Conservation (phyloP, 108 stramenopile species). For the Nannochloropsis oceanica region DNA sequence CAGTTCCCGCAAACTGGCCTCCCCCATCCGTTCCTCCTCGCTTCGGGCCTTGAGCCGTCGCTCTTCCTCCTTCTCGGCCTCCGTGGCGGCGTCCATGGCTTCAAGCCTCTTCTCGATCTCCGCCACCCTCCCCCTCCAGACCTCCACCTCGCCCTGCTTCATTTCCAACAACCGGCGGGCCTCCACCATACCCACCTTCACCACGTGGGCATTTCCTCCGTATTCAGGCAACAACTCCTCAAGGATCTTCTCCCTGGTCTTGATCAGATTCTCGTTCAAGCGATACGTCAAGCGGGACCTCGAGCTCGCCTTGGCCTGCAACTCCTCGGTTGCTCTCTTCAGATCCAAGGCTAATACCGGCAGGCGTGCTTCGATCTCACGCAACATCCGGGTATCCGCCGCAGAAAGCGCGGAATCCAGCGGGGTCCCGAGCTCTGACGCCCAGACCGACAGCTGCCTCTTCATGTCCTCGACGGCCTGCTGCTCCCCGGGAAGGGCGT, state of each 20-base stretch:
- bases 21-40: slow-evolving; percentile 29
- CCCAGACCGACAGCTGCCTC: not conserved
- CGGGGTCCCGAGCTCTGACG: slow-evolving; percentile 62
- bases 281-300: not conserved
- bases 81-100: slow-evolving; percentile 43
- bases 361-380: not conserved
- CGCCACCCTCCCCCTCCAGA: not conserved
- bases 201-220: not conserved
- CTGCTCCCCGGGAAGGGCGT: not conserved
- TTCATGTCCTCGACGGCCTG: not conserved
- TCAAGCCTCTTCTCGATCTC: slow-evolving; percentile 52
- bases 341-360: not conserved
- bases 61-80: slow-evolving; percentile 34
- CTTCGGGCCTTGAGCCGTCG: slow-evolving; percentile 53
- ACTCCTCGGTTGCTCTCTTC: not conserved
- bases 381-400: slow-evolving; percentile 36
- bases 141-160: slow-evolving; percentile 34
- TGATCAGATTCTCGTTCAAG: slow-evolving; percentile 33
- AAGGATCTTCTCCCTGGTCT: slow-evolving; percentile 36
- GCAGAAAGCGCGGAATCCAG: slow-evolving; percentile 47
- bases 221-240: not conserved
- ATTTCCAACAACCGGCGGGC: not conserved
- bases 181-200: not conserved
- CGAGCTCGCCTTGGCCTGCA: not conserved
- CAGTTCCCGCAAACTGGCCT: not conserved